Conservation (phyloP, 2,329 filamentous ascomycete species). For the Thyridium curvatum region DNA sequence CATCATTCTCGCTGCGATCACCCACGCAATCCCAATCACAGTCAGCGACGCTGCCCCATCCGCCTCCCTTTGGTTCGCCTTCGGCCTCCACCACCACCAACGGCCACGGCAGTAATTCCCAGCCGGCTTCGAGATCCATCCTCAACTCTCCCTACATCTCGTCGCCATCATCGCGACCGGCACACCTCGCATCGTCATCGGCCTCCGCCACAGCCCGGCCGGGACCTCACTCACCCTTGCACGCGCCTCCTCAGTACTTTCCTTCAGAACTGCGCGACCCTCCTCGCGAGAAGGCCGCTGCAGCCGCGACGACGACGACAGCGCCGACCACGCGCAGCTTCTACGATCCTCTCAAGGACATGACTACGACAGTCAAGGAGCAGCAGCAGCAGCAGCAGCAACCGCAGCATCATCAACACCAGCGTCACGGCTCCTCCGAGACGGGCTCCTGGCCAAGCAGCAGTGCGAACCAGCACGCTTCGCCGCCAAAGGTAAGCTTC, state of each 20-base stretch:
- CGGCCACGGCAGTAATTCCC: constrained; percentile 17
- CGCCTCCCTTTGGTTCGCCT: constrained; percentile 19
- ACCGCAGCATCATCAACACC: no score
- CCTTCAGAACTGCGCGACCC: background rate
- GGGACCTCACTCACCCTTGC: constrained; percentile 4
- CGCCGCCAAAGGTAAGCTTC: constrained; percentile 41
- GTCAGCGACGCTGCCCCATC: constrained; percentile 10
- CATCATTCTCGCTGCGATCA: constrained; percentile 42
- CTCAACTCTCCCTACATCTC: no score
- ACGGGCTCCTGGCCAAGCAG: constrained; percentile 31
- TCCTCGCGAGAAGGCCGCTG: constrained; percentile 6
- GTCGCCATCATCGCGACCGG: no score
- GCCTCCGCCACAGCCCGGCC: background rate
- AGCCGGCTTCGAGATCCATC: no score
- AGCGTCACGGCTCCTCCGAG: constrained; percentile 32
- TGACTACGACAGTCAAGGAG: constrained; percentile 37
- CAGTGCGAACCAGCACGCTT: constrained; percentile 29
- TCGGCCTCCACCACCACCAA: constrained; percentile 20
- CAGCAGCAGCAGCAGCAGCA: constrained; percentile 8
- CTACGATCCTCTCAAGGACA: constrained; percentile 49
- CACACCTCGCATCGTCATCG: background rate
- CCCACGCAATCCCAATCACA: constrained; percentile 37
- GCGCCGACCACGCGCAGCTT: constrained; percentile 32
- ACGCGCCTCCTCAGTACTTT: constrained; percentile 1
- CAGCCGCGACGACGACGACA: background rate